phyloP scores from a whole-genome alignment of 2,329 filamentous ascomycete genomes.

The Colletotrichum filicis region DNA sequence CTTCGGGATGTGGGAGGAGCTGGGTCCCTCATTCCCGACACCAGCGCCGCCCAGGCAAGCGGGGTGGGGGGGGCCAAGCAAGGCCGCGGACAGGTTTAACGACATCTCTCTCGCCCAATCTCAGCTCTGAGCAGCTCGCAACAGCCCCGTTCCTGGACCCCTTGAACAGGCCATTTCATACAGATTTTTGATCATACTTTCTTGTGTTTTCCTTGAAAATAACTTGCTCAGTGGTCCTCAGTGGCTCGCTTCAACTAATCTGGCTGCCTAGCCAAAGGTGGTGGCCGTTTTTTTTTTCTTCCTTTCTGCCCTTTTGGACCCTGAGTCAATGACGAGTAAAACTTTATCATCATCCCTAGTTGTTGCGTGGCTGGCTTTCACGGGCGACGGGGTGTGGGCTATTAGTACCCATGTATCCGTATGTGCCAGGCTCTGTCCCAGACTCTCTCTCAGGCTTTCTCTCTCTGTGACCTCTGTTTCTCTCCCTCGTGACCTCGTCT shows the following conservation, averaged over 20 bases:
- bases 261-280: too few relatives aligned
- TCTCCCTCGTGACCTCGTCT: too few relatives aligned
- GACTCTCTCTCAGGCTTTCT: too few relatives aligned
- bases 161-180: conserved; percentile 3
- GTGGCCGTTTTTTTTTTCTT: neutral
- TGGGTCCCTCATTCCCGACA: conserved; percentile 3
- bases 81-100: neutral
- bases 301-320: too few relatives aligned
- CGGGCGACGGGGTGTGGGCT: too few relatives aligned
- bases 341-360: neutral
- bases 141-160: conserved; percentile 3
- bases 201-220: conserved; percentile 9
- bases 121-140: conserved; percentile 6
- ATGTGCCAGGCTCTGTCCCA: too few relatives aligned
- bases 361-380: too few relatives aligned
- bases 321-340: neutral
- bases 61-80: too few relatives aligned
- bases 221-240: neutral
- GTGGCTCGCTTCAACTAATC: too few relatives aligned
- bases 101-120: neutral
- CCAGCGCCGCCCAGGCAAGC: neutral
- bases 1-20: conserved; percentile 26
- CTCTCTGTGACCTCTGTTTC: too few relatives aligned
- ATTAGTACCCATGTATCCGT: too few relatives aligned
- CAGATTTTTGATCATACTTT: neutral